Evolutionary conservation across 1,284 basidiomycete genomes (phyloP), one percentile per base, ranked within the genome.

Genomic region (Sphaerobolus stellatus): DNA sequence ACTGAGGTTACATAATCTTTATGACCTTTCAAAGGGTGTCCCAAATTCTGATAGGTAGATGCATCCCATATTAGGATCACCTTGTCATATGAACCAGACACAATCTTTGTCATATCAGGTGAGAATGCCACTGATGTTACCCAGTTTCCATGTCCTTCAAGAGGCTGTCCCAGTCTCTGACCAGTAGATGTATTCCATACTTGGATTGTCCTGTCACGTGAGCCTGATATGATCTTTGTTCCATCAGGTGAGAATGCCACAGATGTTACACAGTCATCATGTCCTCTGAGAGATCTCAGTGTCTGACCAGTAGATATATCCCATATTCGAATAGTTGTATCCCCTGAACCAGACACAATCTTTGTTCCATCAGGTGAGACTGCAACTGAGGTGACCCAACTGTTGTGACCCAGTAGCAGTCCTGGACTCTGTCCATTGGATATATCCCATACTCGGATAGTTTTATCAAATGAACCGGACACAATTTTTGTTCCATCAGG

Each of bases 1-100:
- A 75, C 64, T 24, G 72, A 72, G 61, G 72, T 73, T 53, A 77
- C 75, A 57, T 71, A 67, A 48, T 36, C 51, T 24, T 52, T 38
- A 52, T 69, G 67, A 49, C 68, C 67, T 20, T 31, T 24, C 20
- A 56, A 48, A 5, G 41, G 30, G 36, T 29, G 18, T 36, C 41
- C 41, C 20, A 43, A n/a, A 6, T 24, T 13, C 41, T 24, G 22
- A 22, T 20, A 24, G 18, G 48, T 27, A 22, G 5, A 25, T 14
- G 50, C 38, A 27, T 55, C 53, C 67, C 68, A 68, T 54, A 68
- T 48, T 56, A 66, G 62, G 50, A 71, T 65, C 2, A 67, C 67
- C 43, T 62, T 64, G 49, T 71, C 69, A 5, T 8, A 13, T 1
- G 68, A 68, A 1, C 67, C 67, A 20, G 68, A 70, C 18, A 68